Base-by-base conservation (phyloP, 2,329 filamentous ascomycete species). In the Colletotrichum tropicicola region DNA sequence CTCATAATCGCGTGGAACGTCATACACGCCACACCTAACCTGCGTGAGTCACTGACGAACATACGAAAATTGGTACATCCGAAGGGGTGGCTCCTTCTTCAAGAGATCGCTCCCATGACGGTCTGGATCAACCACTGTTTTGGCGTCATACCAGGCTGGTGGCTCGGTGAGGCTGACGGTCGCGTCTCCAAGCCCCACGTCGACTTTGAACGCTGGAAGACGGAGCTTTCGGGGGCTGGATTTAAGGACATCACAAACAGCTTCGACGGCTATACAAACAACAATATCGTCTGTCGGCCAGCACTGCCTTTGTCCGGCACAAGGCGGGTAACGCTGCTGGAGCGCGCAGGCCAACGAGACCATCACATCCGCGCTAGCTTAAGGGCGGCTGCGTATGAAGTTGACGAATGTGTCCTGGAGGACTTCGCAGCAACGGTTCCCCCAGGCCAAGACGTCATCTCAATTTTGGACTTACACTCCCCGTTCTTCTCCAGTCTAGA, bases 1-100 rank as follows among this genome's bases (percentile, higher is more conserved):
- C 12, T 82, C 8, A 52, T 82, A 12, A 66, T 82, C 21, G 78
- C 77, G 1, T 73, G 73, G 4, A 71, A 75, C 32, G 75, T 79
- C 10, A 67, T 84, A 0, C 78, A 82, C 55, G 77, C 79, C 1
- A 82, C 79, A 1, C 39, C 43, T n/a, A 6, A 49, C 15, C 53
- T 66, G 21, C 6, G 12, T 7, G 15, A 43, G 21, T 32, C 58
- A 27, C 32, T 66, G 13, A 9, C 23, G 0, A 66, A 66, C 35
- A 55, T 62, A 23, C 47, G 54, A 5, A 56, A 58, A 30, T 44
- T 66, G 19, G 48, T 66, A 12, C 39, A 48, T 6, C 63, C 63
- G 10, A 13, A 44, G 8, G 63, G 63, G 2, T 28, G 44, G 25
- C 49, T 66, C 4, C 47, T 75, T 6, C 47, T 78, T 5, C 69